Evolutionary conservation across 2,329 filamentous ascomycete genomes (phyloP).

Genomic region (Zymoseptoria crescenta): DNA sequence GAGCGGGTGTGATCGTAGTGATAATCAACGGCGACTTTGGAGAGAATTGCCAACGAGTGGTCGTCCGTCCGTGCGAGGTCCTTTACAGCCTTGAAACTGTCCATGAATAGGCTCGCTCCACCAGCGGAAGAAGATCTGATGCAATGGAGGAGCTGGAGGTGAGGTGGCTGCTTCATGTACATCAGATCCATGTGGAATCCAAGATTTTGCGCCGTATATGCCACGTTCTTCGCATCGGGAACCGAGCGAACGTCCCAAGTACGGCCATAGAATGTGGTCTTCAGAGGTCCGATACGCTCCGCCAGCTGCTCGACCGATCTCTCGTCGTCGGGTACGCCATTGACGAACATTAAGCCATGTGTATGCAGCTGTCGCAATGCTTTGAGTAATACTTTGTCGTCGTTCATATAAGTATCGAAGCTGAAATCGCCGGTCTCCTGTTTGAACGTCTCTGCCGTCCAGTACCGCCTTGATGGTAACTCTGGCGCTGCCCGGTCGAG

Average conservation of each 20-base stretch:
- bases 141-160: conserved; percentile 83
- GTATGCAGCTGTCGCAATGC: conserved; percentile 56
- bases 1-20: conserved; percentile 42
- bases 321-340: conserved; percentile 55
- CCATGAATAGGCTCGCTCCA: conserved; percentile 79
- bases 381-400: conserved; percentile 49
- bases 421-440: conserved; percentile 51
- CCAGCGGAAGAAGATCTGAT: conserved; percentile 71
- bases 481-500: not conserved
- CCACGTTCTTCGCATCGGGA: conserved; percentile 79
- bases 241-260: conserved; percentile 87
- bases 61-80: conserved; percentile 20
- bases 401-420: conserved; percentile 63
- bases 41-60: conserved; percentile 10
- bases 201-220: conserved; percentile 71
- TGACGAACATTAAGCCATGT: conserved; percentile 70
- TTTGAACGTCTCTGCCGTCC: conserved; percentile 42
- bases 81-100: conserved; percentile 57
- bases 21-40: conserved; percentile 40
- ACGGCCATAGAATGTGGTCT: conserved; percentile 82
- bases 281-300: conserved; percentile 64
- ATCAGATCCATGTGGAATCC: conserved; percentile 91
- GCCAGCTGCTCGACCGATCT: conserved; percentile 57
- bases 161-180: conserved; percentile 72
- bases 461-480: conserved; percentile 19